Evolutionary conservation across 2,329 filamentous ascomycete species (phyloP).

Genomic region (Botrytis squamosa): DNA sequence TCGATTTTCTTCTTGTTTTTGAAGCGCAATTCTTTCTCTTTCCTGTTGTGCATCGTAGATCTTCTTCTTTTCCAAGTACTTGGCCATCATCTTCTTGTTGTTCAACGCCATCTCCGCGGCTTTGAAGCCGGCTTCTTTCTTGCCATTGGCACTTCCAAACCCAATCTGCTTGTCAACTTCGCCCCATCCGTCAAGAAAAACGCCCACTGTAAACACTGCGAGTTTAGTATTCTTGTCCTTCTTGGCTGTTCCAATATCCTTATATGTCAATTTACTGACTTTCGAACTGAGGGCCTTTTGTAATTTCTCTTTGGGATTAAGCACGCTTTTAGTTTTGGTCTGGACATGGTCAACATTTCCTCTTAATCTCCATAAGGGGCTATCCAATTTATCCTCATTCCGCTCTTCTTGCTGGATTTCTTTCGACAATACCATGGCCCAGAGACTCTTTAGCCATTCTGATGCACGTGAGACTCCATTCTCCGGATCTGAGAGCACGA

Average conservation of each 20-base stretch:
- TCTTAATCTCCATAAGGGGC: conserved; percentile 35
- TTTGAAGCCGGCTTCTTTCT: conserved; percentile 66
- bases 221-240: conserved; percentile 55
- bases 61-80: conserved; percentile 48
- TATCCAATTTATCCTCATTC: conserved; percentile 27
- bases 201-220: conserved; percentile 60
- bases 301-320: conserved; percentile 54
- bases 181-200: conserved; percentile 68
- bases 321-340: conserved; percentile 10
- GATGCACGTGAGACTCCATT: conserved; percentile 61
- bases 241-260: conserved; percentile 52
- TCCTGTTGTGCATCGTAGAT: conserved; percentile 44
- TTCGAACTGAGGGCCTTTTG: conserved; percentile 49
- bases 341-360: conserved; percentile 25
- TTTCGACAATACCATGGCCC: conserved; percentile 62
- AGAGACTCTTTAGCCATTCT: conserved; percentile 72
- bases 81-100: conserved; percentile 60
- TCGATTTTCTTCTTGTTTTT: conserved; percentile 15
- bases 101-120: conserved; percentile 64
- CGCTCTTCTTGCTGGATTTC: conserved; percentile 49
- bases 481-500: conserved; percentile 65
- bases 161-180: conserved; percentile 60
- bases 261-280: conserved; percentile 61
- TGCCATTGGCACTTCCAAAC: conserved; percentile 61
- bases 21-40: conserved; percentile 32